A percentile compares a stretch with the other conserved stretches of the same genome.
These are phyloP conservation scores for Pulveroboletus sp. DNA, from an alignment of 768 basidiomycete genomes.

Conservation along the genomic window DNA sequence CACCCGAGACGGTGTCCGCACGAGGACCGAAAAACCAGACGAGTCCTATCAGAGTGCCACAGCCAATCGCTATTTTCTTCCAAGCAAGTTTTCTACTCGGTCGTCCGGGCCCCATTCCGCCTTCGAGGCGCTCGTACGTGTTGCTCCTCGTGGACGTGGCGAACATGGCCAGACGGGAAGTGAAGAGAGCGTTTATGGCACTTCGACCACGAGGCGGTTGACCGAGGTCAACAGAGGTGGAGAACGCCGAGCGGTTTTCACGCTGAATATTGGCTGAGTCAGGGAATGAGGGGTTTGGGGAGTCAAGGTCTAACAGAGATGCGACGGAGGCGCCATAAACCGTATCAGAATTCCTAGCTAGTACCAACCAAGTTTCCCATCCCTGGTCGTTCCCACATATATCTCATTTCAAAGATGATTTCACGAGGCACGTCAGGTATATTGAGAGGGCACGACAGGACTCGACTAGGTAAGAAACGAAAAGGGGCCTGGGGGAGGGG, in stretches of 20 bases:
- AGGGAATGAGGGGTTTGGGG: neutral
- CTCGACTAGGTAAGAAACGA: neutral
- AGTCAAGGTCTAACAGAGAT: too few species aligned
- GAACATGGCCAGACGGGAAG: constrained; percentile 18
- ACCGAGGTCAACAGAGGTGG: constrained; percentile 30
- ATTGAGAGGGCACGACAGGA: neutral
- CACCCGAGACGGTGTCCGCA: constrained; percentile 12
- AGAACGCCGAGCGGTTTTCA: constrained; percentile 21
- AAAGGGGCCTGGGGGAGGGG: constrained; percentile 21
- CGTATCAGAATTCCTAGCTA: too few species aligned
- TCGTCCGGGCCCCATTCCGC: constrained; percentile 52
- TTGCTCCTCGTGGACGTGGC: constrained; percentile 36
- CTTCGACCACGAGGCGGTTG: constrained; percentile 24
- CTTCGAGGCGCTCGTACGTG: constrained; percentile 59
- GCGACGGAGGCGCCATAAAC: too few species aligned
- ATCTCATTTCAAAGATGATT: neutral
- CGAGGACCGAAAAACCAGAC: constrained; percentile 67
- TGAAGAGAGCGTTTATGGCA: neutral
- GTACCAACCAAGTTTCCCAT: too few species aligned
- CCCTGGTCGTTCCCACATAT: too few species aligned
- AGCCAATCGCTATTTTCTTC: constrained; percentile 66
- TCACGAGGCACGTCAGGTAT: constrained; percentile 2
- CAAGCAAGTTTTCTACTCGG: constrained; percentile 40
- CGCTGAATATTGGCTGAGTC: constrained; percentile 21
- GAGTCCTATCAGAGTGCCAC: constrained; percentile 49